A percentile compares a stretch with the other conserved stretches of the same genome.
Conservation (phyloP, 805 yeast genomes). For the Kodamaea laetipori region DNA sequence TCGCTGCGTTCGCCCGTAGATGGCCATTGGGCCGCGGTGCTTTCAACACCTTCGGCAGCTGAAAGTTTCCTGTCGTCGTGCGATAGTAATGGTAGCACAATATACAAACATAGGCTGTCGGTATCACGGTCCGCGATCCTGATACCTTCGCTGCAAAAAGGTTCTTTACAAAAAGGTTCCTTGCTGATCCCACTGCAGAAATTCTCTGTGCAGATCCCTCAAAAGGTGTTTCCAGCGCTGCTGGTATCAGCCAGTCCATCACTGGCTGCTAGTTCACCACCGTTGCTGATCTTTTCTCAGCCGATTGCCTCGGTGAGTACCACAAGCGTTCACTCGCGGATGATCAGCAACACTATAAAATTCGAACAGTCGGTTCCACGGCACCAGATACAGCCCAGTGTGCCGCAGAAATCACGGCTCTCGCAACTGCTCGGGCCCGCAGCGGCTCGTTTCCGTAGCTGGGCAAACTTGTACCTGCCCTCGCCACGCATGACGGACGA, state of each 20-base stretch:
- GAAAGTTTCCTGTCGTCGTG: constrained; percentile 1
- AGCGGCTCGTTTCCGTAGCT: neutral
- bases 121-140: neutral
- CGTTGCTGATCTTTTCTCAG: constrained; percentile 4
- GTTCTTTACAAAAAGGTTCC: no score
- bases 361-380: neutral
- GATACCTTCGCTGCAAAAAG: constrained; percentile 3
- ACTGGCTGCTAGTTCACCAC: constrained; percentile 5
- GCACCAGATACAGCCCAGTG: no score
- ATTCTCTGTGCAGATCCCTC: no score
- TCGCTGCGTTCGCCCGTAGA: neutral
- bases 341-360: neutral
- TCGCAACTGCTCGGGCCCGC: neutral
- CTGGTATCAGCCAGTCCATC: neutral
- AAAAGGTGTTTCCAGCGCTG: no score
- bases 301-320: constrained; percentile 5
- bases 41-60: neutral
- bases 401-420: constrained; percentile 3
- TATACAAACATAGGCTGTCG: constrained; percentile 1
- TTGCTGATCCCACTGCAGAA: no score
- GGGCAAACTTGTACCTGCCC: constrained; percentile 8
- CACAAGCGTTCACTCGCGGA: constrained; percentile 5
- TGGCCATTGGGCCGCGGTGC: neutral
- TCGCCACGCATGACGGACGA: constrained; percentile 17
- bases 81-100: neutral